phyloP scores from a whole-genome alignment of 345 rosid genomes.

The Syzygium aqueum region DNA sequence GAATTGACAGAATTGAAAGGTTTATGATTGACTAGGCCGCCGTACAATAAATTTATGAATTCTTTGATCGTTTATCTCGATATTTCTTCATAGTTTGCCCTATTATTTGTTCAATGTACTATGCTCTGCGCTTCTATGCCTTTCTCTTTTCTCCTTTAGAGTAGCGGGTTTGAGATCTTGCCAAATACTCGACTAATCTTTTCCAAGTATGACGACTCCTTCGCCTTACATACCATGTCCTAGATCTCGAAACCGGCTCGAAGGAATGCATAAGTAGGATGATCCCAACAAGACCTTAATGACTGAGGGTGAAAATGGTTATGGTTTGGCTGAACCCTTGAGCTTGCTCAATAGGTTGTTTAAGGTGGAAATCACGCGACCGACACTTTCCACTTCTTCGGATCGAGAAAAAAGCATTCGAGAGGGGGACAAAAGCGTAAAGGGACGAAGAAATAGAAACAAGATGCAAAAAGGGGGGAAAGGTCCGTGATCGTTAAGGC shows the following conservation, averaged over 20 bases:
- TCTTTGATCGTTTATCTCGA: accelerated
- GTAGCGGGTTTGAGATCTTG: not conserved
- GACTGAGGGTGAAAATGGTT: not conserved
- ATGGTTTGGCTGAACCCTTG: not conserved
- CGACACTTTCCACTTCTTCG: not conserved
- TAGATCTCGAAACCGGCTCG: not conserved
- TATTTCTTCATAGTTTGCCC: not conserved
- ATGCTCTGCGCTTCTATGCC: not conserved
- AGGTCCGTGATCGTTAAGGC: not conserved
- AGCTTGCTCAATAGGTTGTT: not conserved
- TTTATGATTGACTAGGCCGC: accelerated
- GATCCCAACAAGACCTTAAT: not conserved
- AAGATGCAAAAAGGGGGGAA: not conserved
- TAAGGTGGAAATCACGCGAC: not conserved
- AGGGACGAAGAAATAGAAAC: not conserved
- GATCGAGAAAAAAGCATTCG: not conserved
- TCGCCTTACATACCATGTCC: not conserved
- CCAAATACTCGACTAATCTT: not conserved
- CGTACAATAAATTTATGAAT: accelerated
- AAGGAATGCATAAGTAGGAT: not conserved
- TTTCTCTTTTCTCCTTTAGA: not conserved
- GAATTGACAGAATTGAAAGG: accelerated
- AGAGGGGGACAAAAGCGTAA: not conserved
- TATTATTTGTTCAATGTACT: not conserved
- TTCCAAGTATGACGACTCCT: not conserved